Evolutionary conservation across 352 stramenopile species (phyloP), one percentile per base, ranked within the genome.

Genomic region (Pythium dissotocum): DNA sequence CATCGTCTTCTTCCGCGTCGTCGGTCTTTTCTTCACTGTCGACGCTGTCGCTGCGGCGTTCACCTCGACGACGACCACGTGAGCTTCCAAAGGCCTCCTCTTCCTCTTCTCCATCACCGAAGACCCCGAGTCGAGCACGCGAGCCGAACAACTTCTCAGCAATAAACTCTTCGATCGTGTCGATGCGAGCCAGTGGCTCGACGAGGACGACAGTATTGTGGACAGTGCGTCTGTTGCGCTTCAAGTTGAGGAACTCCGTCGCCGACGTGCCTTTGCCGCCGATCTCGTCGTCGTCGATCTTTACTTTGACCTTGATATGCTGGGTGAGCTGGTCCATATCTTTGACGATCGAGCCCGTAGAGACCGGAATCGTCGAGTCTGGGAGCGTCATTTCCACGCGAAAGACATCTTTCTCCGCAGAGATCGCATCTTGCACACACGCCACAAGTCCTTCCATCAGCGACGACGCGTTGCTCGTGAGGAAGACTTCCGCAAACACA

Each of bases 91-190:
- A 28, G 4, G 42, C 33, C 26, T 63, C 57, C 2, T 54, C 24
- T 16, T 35, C 36, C 24, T 63, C 65, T 33, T 68, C 67, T 4
- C 78, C 77, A 32, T 79, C 67, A 6, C 46, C 49, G 14, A 85
- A 63, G 4, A 76, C 72, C 28, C 80, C 75, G 18, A 87, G 53
- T 10, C 77, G 78, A 5, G 72, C 78, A 24, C 72, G 60, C 2
- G 70, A 66, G 3, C 81, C 83, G 68, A 90, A 90, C 4, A 91
- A 55, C 55, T 89, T 87, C 46, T 90, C 85, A 8, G 65, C 62
- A 10, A 93, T 88, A 63, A 91, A 93, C 35, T 88, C 82, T 54
- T 93, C 83, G 56, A 93, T 90, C 33, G 85, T 91, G 52, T 90
- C 83, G 40, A 93, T 85, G 14, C 85, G 74, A 21, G 85, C 85